Evolutionary conservation across 805 yeast genomes (phyloP).

Genomic region (Hanseniaspora jakobsenii): DNA sequence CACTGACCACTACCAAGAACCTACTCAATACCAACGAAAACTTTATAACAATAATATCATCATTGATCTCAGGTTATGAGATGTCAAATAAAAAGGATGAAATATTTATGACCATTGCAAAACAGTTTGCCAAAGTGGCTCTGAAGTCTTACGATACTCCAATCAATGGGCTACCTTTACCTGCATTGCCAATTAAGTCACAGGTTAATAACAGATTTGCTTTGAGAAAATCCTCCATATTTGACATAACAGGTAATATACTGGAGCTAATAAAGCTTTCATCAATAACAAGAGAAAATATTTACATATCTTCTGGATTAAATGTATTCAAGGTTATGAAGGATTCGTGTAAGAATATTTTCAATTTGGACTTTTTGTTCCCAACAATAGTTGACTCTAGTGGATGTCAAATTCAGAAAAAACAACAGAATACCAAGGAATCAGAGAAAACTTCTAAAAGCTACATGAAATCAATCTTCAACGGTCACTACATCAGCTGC

Average conservation of each 20-base stretch:
- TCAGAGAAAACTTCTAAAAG: slow-evolving; percentile 21
- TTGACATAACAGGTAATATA: slow-evolving; percentile 40
- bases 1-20: slow-evolving; percentile 31
- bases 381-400: slow-evolving; percentile 39
- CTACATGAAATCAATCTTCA: slow-evolving; percentile 30
- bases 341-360: slow-evolving; percentile 26
- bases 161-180: slow-evolving; percentile 38
- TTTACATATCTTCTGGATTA: slow-evolving; percentile 40
- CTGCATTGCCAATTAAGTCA: slow-evolving; percentile 35
- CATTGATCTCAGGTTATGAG: slow-evolving; percentile 42
- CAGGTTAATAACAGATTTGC: slow-evolving; percentile 31
- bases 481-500: slow-evolving; percentile 28
- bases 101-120: slow-evolving; percentile 30
- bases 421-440: slow-evolving; percentile 26
- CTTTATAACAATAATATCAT: slow-evolving; percentile 41
- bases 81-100: slow-evolving; percentile 31
- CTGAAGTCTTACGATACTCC: slow-evolving; percentile 50
- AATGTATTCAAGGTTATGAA: slow-evolving; percentile 33
- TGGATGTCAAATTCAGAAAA: slow-evolving; percentile 34
- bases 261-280: slow-evolving; percentile 43
- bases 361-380: slow-evolving; percentile 33
- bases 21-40: slow-evolving; percentile 41
- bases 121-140: slow-evolving; percentile 37
- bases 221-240: slow-evolving; percentile 28
- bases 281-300: slow-evolving; percentile 37